Percentiles rank a stretch among this genome's conserved stretches.
Evolutionary conservation across 2,329 filamentous ascomycete species (phyloP).

Genomic region (Macrophomina pseudophaseolina): DNA sequence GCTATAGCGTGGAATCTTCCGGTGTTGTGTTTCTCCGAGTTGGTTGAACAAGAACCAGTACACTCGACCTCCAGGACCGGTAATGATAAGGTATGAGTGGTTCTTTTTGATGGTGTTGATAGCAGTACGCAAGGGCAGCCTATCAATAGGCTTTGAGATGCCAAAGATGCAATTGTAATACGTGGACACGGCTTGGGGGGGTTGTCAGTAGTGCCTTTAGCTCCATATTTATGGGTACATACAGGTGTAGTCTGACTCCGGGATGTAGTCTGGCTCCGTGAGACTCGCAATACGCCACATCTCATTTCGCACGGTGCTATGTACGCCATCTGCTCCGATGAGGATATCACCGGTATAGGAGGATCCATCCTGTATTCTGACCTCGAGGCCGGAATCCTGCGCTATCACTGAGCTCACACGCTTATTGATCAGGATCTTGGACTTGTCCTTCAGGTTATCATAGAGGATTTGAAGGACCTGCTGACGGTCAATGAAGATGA

Average conservation of each 20-base stretch:
- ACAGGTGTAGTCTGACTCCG: background rate
- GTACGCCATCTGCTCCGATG: conserved; percentile 24
- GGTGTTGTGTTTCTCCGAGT: conserved; percentile 34
- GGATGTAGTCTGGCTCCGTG: conserved; percentile 2
- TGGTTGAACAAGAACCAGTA: conserved; percentile 36
- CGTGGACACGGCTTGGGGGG: no score
- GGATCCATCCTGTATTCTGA: conserved; percentile 18
- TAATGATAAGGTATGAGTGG: conserved; percentile 30
- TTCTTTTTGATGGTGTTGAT: conserved; percentile 28
- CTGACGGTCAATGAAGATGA: conserved; percentile 23
- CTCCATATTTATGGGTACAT: no score
- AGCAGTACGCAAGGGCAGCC: no score
- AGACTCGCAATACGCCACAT: conserved; percentile 26
- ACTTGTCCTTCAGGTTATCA: conserved; percentile 21
- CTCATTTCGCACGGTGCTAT: conserved; percentile 12
- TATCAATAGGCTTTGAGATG: no score
- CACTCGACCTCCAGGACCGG: conserved; percentile 30
- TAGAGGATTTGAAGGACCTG: conserved; percentile 31
- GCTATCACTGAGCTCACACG: background rate
- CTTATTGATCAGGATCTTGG: background rate
- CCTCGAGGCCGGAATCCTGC: background rate
- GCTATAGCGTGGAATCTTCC: conserved; percentile 32
- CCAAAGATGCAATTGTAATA: conserved; percentile 18
- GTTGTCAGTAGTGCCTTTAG: no score
- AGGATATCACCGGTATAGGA: conserved; percentile 17